Evolutionary conservation across 2,329 filamentous ascomycete species (phyloP), one percentile per base, ranked within the genome.

Genomic region (Amphichorda felina): DNA sequence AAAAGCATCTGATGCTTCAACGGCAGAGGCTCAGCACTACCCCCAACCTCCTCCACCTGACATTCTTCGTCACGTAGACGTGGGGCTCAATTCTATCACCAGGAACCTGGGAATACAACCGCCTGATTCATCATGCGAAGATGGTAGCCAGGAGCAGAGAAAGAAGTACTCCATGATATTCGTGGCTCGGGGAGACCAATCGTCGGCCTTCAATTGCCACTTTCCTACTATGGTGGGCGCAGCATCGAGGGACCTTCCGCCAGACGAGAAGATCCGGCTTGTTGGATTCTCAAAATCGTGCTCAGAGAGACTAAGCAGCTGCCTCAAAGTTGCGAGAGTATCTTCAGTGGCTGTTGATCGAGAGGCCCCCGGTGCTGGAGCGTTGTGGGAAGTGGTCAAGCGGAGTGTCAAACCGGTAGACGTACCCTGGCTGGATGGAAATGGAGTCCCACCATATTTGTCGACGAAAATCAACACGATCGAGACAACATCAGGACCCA

Each of bases 11-110:
- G 40, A 45, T 8, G 24, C 37, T 18, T 36, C 41, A 38, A 30
- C 31, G 32, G 33, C 38, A 18, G 41, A 40, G 28, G 39, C 40
- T 27, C 40, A 28, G 14, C 60, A 56, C 63, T 60, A 30, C 43
- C 40, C 32, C 54, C 3, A 25, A 33, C 37, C 38, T 4, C 49
- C 50, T 3, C 39, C 41, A 13, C 75, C 76, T 4, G 71, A 70
- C 33, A 56, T 84, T 8, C 54, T 58, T n/a, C 56, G 57, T 4
- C 67, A 68, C 41, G 51, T 86, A 27, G 71, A 82, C 33, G 58
- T 82, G 33, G 82, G 82, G 3, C 59, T 85, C 30, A 72, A 76
- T 44, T 66, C 60, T 38, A 75, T 84, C 38, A 78, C 73, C 5
- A 68, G 73, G 14, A 63, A 61, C 33, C 63, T 87, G 78, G 40